These are phyloP conservation scores for Corynascus novoguineensis DNA, from an alignment of 495 filamentous ascomycete genomes.

Conservation along the genomic window DNA sequence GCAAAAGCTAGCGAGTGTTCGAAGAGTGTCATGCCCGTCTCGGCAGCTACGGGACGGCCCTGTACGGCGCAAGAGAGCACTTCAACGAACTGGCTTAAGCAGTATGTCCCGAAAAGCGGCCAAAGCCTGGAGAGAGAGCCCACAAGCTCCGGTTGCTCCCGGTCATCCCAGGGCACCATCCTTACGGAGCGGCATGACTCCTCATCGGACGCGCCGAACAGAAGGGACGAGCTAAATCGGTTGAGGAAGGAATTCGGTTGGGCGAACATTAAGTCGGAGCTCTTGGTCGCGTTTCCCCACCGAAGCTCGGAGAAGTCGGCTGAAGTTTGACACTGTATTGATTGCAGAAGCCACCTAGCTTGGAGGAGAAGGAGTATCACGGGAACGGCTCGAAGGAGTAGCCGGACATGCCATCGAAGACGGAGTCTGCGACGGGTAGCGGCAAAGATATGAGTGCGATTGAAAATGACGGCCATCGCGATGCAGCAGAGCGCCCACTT, in stretches of 20 bases:
- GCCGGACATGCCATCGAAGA: slow-evolving; percentile 64
- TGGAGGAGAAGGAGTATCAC: slow-evolving; percentile 70
- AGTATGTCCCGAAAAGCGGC: slow-evolving; percentile 79
- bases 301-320: slow-evolving; percentile 65
- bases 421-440: slow-evolving; percentile 72
- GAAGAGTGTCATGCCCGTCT: slow-evolving; percentile 94
- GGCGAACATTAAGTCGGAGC: slow-evolving; percentile 65
- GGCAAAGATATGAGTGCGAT: slow-evolving; percentile 89
- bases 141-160: slow-evolving; percentile 40
- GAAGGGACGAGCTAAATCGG: slow-evolving; percentile 56
- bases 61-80: slow-evolving; percentile 83
- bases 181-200: slow-evolving; percentile 64
- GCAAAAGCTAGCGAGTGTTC: slow-evolving; percentile 96
- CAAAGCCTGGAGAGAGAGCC: slow-evolving; percentile 82
- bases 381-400: slow-evolving; percentile 67
- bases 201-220: slow-evolving; percentile 62
- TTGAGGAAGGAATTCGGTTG: slow-evolving; percentile 65
- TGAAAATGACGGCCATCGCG: slow-evolving; percentile 76
- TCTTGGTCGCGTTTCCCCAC: slow-evolving; percentile 64
- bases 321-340: slow-evolving; percentile 88
- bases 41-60: slow-evolving; percentile 68
- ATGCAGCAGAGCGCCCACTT: slow-evolving; percentile 90
- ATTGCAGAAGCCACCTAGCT: slow-evolving; percentile 64
- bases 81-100: slow-evolving; percentile 82
- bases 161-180: slow-evolving; percentile 54